phyloP scores from a whole-genome alignment of 2,329 filamentous ascomycete species.

The Fragosphaeria purpurea region DNA sequence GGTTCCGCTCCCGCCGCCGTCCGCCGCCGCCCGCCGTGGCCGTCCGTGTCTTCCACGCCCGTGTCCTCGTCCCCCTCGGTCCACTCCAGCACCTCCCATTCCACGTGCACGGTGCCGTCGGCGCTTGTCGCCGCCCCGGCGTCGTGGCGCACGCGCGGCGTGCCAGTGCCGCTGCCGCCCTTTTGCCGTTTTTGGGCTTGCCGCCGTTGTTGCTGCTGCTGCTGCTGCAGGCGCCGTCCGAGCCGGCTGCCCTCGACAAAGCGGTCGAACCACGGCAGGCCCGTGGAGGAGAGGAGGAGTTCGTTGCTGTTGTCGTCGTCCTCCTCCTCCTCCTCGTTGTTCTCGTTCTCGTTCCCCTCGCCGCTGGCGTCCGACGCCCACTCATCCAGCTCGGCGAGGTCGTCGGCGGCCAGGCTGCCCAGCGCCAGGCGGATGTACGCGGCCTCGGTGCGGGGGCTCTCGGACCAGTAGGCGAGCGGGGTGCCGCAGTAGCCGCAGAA shows the following conservation, averaged over 20 bases:
- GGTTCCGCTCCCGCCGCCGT: not conserved
- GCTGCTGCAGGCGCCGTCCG: conserved; percentile 52
- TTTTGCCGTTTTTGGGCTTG: not conserved
- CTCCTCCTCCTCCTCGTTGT: conserved; percentile 17
- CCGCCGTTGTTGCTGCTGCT: conserved; percentile 41
- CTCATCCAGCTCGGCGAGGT: conserved; percentile 63
- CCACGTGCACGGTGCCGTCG: conserved; percentile 57
- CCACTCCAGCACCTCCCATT: conserved; percentile 81
- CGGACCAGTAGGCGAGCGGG: conserved; percentile 73
- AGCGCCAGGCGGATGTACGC: conserved; percentile 73
- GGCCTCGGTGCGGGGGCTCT: conserved; percentile 58
- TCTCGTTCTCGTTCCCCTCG: conserved; percentile 15
- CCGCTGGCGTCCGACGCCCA: conserved; percentile 56
- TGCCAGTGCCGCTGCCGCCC: not conserved
- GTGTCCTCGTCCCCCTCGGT: conserved; percentile 30
- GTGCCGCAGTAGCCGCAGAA: conserved; percentile 94
- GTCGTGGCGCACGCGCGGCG: conserved; percentile 14
- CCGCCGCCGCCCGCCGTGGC: conserved; percentile 37
- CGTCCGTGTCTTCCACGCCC: conserved; percentile 21
- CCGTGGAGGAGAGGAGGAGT: conserved; percentile 18
- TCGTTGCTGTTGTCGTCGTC: conserved; percentile 14
- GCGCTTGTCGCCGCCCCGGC: conserved; percentile 27
- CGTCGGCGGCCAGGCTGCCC: conserved; percentile 63
- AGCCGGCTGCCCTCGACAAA: conserved; percentile 68
- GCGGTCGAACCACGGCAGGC: conserved; percentile 77